Evolutionary conservation across 2,329 filamentous ascomycete species (phyloP).

Genomic region (Anthostomella pinea): DNA sequence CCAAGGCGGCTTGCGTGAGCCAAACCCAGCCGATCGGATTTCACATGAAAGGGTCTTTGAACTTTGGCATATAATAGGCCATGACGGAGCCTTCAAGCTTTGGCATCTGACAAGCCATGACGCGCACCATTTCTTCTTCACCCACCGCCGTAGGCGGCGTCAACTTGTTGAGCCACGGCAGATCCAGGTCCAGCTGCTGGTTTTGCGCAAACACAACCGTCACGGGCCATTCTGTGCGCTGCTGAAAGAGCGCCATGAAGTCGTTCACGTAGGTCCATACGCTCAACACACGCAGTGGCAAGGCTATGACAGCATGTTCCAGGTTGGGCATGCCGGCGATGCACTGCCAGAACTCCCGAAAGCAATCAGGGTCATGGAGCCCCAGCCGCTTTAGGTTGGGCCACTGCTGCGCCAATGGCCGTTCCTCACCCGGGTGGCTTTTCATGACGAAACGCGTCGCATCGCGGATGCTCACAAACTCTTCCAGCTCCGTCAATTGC

Average conservation of each 20-base stretch:
- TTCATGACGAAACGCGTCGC: conserved; percentile 1
- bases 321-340: conserved; percentile 3
- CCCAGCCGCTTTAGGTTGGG: conserved; percentile 7
- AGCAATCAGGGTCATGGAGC: conserved; percentile 4
- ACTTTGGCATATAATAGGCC: too few relatives aligned
- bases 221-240: background rate
- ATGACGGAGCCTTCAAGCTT: background rate
- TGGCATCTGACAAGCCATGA: background rate
- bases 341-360: conserved; percentile 6
- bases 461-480: conserved; percentile 46
- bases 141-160: background rate
- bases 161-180: background rate
- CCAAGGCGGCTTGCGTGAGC: too few relatives aligned
- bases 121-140: background rate
- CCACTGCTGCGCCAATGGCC: conserved; percentile 4
- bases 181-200: background rate
- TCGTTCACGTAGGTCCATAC: background rate
- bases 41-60: background rate
- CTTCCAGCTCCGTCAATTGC: conserved; percentile 41
- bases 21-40: too few relatives aligned
- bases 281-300: background rate
- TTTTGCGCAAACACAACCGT: background rate
- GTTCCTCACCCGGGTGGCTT: conserved; percentile 1
- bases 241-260: background rate
- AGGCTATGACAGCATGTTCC: conserved; percentile 3